These are phyloP conservation scores for Obelidium mucronatum DNA, from an alignment of 192 early-diverging fungal species.

Conservation along the genomic window DNA sequence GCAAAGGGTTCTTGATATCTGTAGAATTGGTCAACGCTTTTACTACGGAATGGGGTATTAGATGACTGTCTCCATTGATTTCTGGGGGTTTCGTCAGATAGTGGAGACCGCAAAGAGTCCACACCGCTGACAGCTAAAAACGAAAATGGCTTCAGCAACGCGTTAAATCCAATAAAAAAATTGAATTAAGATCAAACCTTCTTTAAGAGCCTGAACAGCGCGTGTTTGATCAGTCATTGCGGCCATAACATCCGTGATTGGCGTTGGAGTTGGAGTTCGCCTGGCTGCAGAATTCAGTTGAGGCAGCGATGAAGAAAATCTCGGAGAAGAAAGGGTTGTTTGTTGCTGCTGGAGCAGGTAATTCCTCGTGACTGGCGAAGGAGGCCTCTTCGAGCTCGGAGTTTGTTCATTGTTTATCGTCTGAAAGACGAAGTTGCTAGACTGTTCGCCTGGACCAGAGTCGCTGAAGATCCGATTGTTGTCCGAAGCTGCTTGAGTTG, in stretches of 20 bases:
- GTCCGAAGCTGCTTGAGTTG: too few relatives aligned
- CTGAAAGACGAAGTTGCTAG: too few relatives aligned
- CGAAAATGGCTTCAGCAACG: too few relatives aligned
- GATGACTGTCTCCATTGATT: background rate
- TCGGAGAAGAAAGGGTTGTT: background rate
- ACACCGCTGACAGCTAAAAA: slow-evolving; percentile 16
- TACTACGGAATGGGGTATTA: background rate
- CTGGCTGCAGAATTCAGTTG: background rate
- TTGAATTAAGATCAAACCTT: background rate
- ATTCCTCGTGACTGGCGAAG: background rate
- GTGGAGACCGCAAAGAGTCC: background rate
- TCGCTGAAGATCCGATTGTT: background rate
- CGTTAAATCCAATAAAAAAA: background rate
- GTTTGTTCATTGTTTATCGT: too few relatives aligned
- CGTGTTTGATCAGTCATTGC: slow-evolving; percentile 3
- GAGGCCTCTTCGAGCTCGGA: too few relatives aligned
- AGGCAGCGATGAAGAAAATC: background rate
- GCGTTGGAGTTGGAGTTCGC: background rate
- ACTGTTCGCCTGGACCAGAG: background rate
- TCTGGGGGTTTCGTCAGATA: background rate
- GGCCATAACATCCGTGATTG: slow-evolving; percentile 15
- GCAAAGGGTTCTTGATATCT: background rate
- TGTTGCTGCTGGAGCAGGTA: background rate
- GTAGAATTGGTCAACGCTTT: background rate
- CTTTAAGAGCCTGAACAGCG: slow-evolving; percentile 14